Conservation (phyloP, 208 protist genomes). For the Trypanosoma caninum region DNA sequence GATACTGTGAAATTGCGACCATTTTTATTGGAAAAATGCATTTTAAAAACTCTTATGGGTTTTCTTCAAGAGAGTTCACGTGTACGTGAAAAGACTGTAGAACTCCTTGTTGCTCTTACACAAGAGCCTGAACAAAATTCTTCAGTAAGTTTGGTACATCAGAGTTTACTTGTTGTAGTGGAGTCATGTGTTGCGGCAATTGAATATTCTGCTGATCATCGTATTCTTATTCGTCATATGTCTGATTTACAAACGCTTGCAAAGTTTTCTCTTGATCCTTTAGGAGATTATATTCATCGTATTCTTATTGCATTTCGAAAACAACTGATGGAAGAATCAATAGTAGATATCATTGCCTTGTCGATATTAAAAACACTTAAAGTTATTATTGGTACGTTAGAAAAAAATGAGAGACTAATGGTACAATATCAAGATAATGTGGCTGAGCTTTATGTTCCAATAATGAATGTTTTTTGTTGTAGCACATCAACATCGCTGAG, state of each 20-base stretch:
- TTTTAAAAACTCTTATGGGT: constrained; percentile 75
- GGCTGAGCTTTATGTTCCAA: constrained; percentile 63
- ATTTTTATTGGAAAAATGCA: constrained; percentile 70
- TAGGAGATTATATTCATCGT: constrained; percentile 69
- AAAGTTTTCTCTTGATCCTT: constrained; percentile 59
- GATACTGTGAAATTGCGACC: constrained; percentile 54
- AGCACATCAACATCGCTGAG: constrained; percentile 66
- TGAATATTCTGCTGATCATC: constrained; percentile 77
- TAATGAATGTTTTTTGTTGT: constrained; percentile 60
- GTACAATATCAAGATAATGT: constrained; percentile 84
- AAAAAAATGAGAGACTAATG: constrained; percentile 55
- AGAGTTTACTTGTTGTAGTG: constrained; percentile 70
- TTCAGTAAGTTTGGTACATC: constrained; percentile 52
- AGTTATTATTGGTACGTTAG: constrained; percentile 53
- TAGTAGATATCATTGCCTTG: constrained; percentile 67
- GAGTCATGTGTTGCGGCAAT: constrained; percentile 83
- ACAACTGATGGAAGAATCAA: constrained; percentile 47
- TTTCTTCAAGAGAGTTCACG: constrained; percentile 69
- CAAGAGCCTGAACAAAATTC: constrained; percentile 50
- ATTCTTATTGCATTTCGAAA: constrained; percentile 84
- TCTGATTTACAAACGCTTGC: constrained; percentile 85
- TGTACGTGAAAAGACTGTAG: constrained; percentile 78
- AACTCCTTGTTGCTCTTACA: constrained; percentile 76
- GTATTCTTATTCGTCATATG: constrained; percentile 73
- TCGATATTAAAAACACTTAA: constrained; percentile 77